Conservation (phyloP, 495 filamentous ascomycete genomes). For the Amorphotheca resinae region DNA sequence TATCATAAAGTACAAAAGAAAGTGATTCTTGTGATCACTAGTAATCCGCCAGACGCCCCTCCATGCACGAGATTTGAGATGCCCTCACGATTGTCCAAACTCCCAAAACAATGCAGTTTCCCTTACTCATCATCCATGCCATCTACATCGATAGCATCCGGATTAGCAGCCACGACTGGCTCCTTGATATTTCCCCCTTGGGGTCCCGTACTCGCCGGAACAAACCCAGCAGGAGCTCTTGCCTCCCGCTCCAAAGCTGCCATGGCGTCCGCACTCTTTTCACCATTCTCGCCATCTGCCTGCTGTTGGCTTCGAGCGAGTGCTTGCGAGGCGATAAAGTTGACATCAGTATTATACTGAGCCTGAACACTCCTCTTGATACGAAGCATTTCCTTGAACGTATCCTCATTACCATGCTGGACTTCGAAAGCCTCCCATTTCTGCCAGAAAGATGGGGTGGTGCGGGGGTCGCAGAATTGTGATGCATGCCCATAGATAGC, state of each 20-base stretch:
- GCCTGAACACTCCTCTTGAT: constrained; percentile 96
- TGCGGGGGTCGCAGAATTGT: constrained; percentile 93
- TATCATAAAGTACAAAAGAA: background rate
- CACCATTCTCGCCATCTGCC: constrained; percentile 30
- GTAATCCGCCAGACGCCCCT: background rate
- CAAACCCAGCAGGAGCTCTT: constrained; percentile 80
- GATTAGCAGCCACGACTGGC: constrained; percentile 46
- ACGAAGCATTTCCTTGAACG: constrained; percentile 97
- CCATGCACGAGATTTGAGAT: constrained; percentile 5
- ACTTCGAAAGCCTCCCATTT: constrained; percentile 98
- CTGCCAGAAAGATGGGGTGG: constrained; percentile 78
- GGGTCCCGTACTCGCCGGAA: constrained; percentile 69
- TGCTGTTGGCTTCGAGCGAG: constrained; percentile 64
- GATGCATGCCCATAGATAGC: constrained; percentile 94
- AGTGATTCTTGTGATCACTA: constrained; percentile 5
- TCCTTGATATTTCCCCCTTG: constrained; percentile 54
- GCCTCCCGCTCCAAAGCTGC: constrained; percentile 83
- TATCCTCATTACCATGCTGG: constrained; percentile 96
- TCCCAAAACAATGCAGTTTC: constrained; percentile 1
- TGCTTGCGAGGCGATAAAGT: constrained; percentile 94
- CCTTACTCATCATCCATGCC: constrained; percentile 23
- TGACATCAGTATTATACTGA: constrained; percentile 97
- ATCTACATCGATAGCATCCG: constrained; percentile 84
- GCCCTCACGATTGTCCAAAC: constrained; percentile 5
- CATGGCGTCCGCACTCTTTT: constrained; percentile 67